Conservation (phyloP, 73 alveolate species). For the Stentor coeruleus region DNA sequence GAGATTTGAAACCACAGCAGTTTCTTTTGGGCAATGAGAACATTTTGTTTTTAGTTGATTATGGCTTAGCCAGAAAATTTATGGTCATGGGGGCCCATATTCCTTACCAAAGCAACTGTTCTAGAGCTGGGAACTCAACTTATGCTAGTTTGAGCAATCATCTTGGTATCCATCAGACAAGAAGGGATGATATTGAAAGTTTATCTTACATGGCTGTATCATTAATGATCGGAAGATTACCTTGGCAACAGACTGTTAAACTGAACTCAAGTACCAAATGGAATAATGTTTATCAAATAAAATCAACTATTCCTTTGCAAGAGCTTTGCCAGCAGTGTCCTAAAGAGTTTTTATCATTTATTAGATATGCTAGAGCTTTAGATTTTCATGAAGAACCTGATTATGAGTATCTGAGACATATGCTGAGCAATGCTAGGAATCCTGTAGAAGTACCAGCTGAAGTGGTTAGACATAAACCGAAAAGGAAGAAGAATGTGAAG, state of each 20-base stretch:
- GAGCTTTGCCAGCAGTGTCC: slow-evolving; percentile 65
- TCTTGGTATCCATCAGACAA: neutral
- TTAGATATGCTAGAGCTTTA: slow-evolving; percentile 53
- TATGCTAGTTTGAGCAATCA: slow-evolving; percentile 10
- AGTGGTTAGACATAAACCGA: neutral
- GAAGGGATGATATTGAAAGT: slow-evolving; percentile 24
- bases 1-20: slow-evolving; percentile 14
- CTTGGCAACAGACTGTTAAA: slow-evolving; percentile 50
- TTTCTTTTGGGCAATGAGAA: slow-evolving; percentile 33
- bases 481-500: neutral
- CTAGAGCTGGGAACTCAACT: slow-evolving; percentile 12
- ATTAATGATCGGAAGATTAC: slow-evolving; percentile 3
- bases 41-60: slow-evolving; percentile 65
- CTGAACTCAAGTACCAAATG: slow-evolving; percentile 59
- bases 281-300: slow-evolving; percentile 48
- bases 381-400: slow-evolving; percentile 36
- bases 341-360: slow-evolving; percentile 52
- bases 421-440: neutral
- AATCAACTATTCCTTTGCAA: slow-evolving; percentile 49
- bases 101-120: neutral
- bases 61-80: slow-evolving; percentile 80
- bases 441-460: neutral
- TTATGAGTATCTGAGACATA: neutral
- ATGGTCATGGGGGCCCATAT: slow-evolving; percentile 31
- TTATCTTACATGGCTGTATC: neutral